Percentiles rank a stretch among this genome's conserved stretches.
Evolutionary conservation across 2,329 filamentous ascomycete species (phyloP).

Genomic region (Sarocladium strictum): DNA sequence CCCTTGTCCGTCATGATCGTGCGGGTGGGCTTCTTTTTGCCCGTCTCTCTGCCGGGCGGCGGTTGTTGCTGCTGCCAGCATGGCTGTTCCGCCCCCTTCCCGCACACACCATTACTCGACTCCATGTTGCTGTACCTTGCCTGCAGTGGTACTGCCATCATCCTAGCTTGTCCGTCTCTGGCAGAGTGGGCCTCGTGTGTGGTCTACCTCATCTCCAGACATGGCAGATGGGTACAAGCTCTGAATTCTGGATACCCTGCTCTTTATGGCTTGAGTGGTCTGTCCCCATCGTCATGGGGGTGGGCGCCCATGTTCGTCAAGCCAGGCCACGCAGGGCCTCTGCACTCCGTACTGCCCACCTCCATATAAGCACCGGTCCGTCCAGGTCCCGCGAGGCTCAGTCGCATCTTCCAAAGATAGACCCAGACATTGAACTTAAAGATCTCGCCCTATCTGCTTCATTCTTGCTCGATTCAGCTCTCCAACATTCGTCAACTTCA

Average conservation of each 20-base stretch:
- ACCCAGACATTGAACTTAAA: conserved; percentile 5
- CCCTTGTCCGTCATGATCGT: conserved; percentile 5
- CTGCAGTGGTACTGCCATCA: conserved; percentile 2
- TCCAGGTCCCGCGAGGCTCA: conserved; percentile 14
- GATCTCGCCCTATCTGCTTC: neutral
- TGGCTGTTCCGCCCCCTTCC: conserved; percentile 45
- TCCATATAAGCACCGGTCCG: conserved; percentile 26
- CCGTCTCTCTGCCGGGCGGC: conserved; percentile 28
- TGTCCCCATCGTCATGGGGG: conserved; percentile 23
- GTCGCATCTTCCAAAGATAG: conserved; percentile 11
- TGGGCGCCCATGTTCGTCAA: conserved; percentile 1
- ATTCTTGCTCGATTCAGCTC: neutral
- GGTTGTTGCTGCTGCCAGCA: too few species aligned
- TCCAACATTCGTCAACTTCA: neutral
- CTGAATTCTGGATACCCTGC: conserved; percentile 5
- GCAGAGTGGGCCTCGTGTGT: neutral
- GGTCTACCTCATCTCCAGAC: conserved; percentile 18
- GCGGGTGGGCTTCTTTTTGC: neutral
- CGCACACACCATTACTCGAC: conserved; percentile 40
- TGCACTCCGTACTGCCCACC: conserved; percentile 22
- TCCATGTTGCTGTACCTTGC: conserved; percentile 6
- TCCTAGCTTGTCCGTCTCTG: conserved; percentile 6
- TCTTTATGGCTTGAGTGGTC: conserved; percentile 13
- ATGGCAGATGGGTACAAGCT: conserved; percentile 14
- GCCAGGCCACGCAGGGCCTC: conserved; percentile 6